Conservation (phyloP, 2,329 filamentous ascomycete genomes). For the Thielaviopsis musarum region DNA sequence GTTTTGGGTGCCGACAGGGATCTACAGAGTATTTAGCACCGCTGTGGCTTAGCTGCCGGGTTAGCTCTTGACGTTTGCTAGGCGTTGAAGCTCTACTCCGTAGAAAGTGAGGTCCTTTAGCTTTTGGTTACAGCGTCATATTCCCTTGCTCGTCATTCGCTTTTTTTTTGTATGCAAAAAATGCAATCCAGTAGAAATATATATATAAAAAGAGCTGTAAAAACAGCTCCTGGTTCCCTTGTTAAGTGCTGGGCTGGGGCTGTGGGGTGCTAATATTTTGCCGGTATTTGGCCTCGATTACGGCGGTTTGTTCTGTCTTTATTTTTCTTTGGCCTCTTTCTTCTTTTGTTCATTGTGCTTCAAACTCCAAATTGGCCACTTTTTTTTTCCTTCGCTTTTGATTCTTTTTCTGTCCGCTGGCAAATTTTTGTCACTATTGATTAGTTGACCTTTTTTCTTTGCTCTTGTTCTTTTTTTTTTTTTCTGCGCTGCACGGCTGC, state of each 20-base stretch:
- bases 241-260: not conserved
- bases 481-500: not conserved
- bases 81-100: conserved; percentile 1
- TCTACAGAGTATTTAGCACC: not conserved
- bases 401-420: not conserved
- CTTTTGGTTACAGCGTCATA: no score
- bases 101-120: no score
- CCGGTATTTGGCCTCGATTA: not conserved
- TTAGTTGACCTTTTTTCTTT: not conserved
- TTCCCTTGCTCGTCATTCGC: not conserved
- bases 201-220: no score
- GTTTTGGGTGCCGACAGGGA: conserved; percentile 21
- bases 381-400: no score
- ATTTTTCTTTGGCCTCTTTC: no score
- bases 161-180: no score
- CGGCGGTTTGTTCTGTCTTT: no score
- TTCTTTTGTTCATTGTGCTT: no score
- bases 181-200: no score
- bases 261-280: not conserved
- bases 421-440: not conserved
- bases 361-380: no score
- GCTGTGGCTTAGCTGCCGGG: not conserved
- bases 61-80: not conserved
- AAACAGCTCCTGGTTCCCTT: no score
- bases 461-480: not conserved